Evolutionary conservation across 2,329 filamentous ascomycete genomes (phyloP).

Genomic region (Diaporthe helianthi): DNA sequence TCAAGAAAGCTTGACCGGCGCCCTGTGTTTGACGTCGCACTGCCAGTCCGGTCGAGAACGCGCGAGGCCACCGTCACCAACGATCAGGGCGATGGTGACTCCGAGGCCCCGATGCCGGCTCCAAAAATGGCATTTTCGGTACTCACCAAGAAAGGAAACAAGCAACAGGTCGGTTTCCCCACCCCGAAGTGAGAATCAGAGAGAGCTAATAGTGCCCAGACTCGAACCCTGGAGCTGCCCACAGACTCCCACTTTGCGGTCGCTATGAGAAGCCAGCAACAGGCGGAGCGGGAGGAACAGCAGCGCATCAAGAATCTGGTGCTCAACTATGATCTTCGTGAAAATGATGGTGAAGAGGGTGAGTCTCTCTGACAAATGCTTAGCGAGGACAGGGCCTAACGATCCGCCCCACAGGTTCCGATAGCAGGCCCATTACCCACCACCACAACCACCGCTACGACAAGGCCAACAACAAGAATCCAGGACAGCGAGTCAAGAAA

Average conservation of each 20-base stretch:
- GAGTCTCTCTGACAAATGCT: constrained; percentile 44
- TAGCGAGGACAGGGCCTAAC: background rate
- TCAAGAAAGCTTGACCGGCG: constrained; percentile 96
- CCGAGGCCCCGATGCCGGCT: constrained; percentile 40
- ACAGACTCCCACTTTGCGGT: constrained; percentile 94
- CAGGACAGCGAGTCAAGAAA: constrained; percentile 84
- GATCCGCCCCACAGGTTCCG: constrained; percentile 49
- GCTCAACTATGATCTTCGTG: constrained; percentile 92
- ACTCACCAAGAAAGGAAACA: constrained; percentile 93
- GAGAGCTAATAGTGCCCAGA: constrained; percentile 58
- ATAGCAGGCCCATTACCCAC: constrained; percentile 54
- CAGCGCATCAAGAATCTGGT: constrained; percentile 98
- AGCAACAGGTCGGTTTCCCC: constrained; percentile 74
- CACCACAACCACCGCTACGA: constrained; percentile 62
- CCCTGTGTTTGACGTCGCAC: constrained; percentile 90
- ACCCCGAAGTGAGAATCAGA: background rate
- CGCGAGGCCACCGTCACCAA: constrained; percentile 60
- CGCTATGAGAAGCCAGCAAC: constrained; percentile 94
- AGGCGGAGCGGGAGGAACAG: constrained; percentile 94
- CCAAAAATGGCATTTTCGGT: constrained; percentile 96
- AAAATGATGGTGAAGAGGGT: constrained; percentile 83
- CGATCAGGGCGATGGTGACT: constrained; percentile 46
- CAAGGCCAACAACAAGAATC: constrained; percentile 63
- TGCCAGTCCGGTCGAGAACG: constrained; percentile 81
- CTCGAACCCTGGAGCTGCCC: constrained; percentile 86